These are phyloP conservation scores for Pterocarpus santalinus DNA, from an alignment of 306 rosid genomes.

Conservation along the genomic window DNA sequence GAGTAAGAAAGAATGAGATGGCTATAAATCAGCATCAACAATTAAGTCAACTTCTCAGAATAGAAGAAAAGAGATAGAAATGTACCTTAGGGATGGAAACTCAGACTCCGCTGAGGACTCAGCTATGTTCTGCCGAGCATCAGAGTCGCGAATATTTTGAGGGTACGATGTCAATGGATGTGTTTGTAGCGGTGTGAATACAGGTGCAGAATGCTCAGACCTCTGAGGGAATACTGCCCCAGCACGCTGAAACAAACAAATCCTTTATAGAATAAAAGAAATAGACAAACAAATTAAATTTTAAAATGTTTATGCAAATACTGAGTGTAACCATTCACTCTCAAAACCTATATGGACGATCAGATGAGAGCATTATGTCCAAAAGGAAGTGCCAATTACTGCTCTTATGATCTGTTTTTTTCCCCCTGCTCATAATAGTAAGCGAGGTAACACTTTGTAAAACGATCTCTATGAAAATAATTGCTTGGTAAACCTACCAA, in stretches of 20 bases:
- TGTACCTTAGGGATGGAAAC: conserved; percentile 89
- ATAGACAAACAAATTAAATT: conserved; percentile 38
- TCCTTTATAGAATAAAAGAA: conserved; percentile 35
- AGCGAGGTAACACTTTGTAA: conserved; percentile 25
- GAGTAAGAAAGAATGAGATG: conserved; percentile 28
- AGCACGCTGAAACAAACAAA: conserved; percentile 74
- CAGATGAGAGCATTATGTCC: conserved; percentile 30
- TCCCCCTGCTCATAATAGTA: conserved; percentile 5
- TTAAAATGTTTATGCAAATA: conserved; percentile 35
- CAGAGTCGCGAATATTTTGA: conserved; percentile 69
- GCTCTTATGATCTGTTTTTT: conserved; percentile 9
- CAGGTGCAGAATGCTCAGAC: conserved; percentile 81
- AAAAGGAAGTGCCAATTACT: conserved; percentile 15
- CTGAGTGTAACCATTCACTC: conserved; percentile 36
- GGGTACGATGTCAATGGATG: conserved; percentile 88
- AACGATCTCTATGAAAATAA: conserved; percentile 12
- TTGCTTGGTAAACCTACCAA: conserved; percentile 65
- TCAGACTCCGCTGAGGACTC: conserved; percentile 84
- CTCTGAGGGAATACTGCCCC: conserved; percentile 96
- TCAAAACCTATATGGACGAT: conserved; percentile 22
- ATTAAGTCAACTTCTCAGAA: conserved; percentile 34
- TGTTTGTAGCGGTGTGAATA: conserved; percentile 92
- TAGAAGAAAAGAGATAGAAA: conserved; percentile 40
- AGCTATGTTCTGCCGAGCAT: conserved; percentile 60
- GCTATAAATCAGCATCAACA: conserved; percentile 24